Evolutionary conservation across 352 stramenopile genomes (phyloP), one percentile per base, ranked within the genome.

Genomic region (Achlya hypogyna): DNA sequence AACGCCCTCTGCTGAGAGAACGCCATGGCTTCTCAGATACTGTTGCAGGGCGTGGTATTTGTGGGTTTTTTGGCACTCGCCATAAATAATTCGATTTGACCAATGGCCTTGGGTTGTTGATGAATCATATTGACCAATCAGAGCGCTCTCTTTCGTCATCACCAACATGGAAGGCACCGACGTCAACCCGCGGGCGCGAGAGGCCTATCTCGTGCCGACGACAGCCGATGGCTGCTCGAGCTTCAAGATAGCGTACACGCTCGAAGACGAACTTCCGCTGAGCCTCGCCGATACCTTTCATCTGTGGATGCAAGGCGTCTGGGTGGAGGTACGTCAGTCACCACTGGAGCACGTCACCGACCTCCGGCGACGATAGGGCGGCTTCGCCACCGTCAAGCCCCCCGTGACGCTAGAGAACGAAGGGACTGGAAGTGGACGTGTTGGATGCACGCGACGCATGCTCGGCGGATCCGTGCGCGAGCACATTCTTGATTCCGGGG

Each of bases 241-340:
- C 49, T 56, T 56, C 8, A 56, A 10, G 25, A 12, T n/a, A 27
- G 49, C 49, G 42, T 65, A 65, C n/a, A 27, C 59, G 20, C 47
- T 53, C 35, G 59, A 65, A 20, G 28, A 22, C 9, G 43, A 29
- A 10, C 18, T 65, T 10, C 3, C 59, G 20, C 14, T 65, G 59
- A 12, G 35, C 28, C 10, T 29, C 16, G 27, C 35, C 14, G 59
- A 32, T 25, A 40, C 59, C 2, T 65, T 58, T 43, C 38, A 65
- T 31, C n/a, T 65, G 6, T 65, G 59, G 59, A 56, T 65, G 10
- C 35, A 56, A 1, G 22, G 43, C 5, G 29, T 65, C 22, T 65
- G 59, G 59, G 38, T 65, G n/a, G 8, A 32, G 25, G 59, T 65
- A 65, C 6, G 18, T n/a, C 2, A 31, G 16, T 20, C 31, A 22